Evolutionary conservation across 2,329 filamentous ascomycete species (phyloP), one percentile per base, ranked within the genome.

Genomic region (Aspergillus piperis): DNA sequence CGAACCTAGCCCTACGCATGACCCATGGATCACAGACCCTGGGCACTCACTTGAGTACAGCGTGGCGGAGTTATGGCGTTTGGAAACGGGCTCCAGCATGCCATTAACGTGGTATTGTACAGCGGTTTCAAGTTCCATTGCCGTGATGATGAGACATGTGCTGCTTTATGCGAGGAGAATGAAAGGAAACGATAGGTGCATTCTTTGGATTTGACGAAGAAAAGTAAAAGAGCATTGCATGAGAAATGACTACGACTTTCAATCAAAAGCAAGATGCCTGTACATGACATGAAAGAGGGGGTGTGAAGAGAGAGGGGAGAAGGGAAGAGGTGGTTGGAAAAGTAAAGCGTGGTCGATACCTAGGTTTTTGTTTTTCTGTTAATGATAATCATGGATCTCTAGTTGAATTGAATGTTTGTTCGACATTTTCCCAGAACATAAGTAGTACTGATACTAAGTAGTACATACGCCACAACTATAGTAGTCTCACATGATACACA

Each of bases 231-330:
- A 42, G 27, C 27, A 36, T 8, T 49, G 67, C 68, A 70, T 63
- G 60, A 70, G 65, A 64, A 68, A 68, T 61, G 66, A 68, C 64
- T 62, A 67, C 64, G 66, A 67, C 61, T 67, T 62, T 62, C 58
- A 27, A 42, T 44, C 55, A 65, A 61, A 60, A 66, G 60, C 57
- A 59, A 60, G 39, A 55, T 66, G 62, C 65, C 63, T 71, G 70
- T 72, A 72, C 66, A 71, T 71, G 70, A 68, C 56, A 66, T 63
- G 63, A 60, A 54, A 60, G 55, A 62, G 61, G 13, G 36, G 8
- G 25, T 5, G 25, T 5, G 30, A 5, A 39, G 23, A 27, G 17
- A 52, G 23, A 27, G 19, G 5, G 7, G 17, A 13, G 2, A 42
- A 42, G 32, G 15, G 32, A 36, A 36, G 32, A 36, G 32, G 32